Evolutionary conservation across 2,329 filamentous ascomycete species (phyloP), one percentile per base, ranked within the genome.

Genomic region (Herpotrichia juniperi): DNA sequence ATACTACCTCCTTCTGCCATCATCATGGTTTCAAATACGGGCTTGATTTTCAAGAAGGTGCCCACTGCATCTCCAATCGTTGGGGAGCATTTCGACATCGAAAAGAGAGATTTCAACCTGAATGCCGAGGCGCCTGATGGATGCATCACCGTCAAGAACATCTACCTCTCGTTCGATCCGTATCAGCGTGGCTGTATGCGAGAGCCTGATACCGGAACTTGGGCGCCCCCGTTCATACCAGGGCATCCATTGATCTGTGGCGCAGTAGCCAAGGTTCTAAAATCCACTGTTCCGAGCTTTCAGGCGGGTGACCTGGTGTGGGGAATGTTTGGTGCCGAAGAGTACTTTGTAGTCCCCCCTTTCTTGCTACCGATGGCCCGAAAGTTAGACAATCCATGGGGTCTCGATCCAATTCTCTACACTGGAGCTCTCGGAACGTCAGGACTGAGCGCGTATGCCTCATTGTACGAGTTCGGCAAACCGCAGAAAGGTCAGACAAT

Each of bases 161-260:
- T 87, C 61, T 90, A 87, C 71, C 78, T 85, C 61, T 91, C 88
- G 43, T 87, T 87, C 74, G 90, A 94, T 73, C 90, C 90, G 1
- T 94, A 93, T 77, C 84, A 88, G 78, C 87, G 90, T 51, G 87
- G 87, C 54, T 83, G 83, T 59, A 91, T 94, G 88, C 86, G 89
- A 45, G 75, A 80, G 48, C 69, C 87, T 8, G 72, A 78, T 43
- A 64, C 76, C 68, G 83, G 87, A 74, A 90, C 87, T n/a, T 93
- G 90, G 77, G 68, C 78, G 21, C 78, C 85, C 0, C 69, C 86
- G 1, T 89, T 85, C 66, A 66, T 77, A 2, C 69, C 88, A 43
- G 79, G 80, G 67, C 73, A 81, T 56, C 83, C 88, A 51, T 80
- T 94, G 57, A 72, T 72, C 58, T 90, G 85, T 73, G 71, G 72